Percentiles rank a stretch among this genome's conserved stretches.
These are phyloP conservation scores for Ramicandelaber brevisporus DNA, from an alignment of 192 early-diverging fungal genomes.

Conservation along the genomic window DNA sequence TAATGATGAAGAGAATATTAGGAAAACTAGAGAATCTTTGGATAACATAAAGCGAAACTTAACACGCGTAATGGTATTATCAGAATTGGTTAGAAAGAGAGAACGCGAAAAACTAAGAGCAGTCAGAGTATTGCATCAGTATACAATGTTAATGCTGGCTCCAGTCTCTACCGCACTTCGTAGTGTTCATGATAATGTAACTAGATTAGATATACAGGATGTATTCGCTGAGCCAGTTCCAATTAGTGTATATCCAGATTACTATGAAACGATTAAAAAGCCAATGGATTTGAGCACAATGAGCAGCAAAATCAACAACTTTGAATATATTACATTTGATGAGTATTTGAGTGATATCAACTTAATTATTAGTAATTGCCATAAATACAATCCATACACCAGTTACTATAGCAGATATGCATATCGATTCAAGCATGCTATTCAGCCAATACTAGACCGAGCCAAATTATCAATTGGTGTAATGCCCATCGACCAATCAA, in stretches of 20 bases:
- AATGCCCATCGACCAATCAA: conserved; percentile 9
- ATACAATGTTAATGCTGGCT: conserved; percentile 33
- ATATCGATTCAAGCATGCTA: conserved; percentile 6
- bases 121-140: conserved; percentile 28
- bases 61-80: conserved; percentile 40
- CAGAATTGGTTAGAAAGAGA: conserved; percentile 45
- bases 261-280: conserved; percentile 29
- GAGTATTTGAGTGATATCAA: conserved; percentile 22
- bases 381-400: conserved; percentile 14
- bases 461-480: conserved; percentile 1
- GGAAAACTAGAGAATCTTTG: too few relatives aligned
- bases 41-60: too few relatives aligned
- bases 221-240: conserved; percentile 46
- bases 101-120: conserved; percentile 44
- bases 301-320: conserved; percentile 19
- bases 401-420: conserved; percentile 17
- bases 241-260: conserved; percentile 40
- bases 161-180: too few relatives aligned
- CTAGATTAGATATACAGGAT: conserved; percentile 35
- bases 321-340: conserved; percentile 26
- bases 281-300: conserved; percentile 67
- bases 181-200: too few relatives aligned
- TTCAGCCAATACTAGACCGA: conserved; percentile 5
- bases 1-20: too few relatives aligned
- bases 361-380: conserved; percentile 13